phyloP scores from a whole-genome alignment of 1,139 yeast species.

The Yamadazyma membranifaciens region DNA sequence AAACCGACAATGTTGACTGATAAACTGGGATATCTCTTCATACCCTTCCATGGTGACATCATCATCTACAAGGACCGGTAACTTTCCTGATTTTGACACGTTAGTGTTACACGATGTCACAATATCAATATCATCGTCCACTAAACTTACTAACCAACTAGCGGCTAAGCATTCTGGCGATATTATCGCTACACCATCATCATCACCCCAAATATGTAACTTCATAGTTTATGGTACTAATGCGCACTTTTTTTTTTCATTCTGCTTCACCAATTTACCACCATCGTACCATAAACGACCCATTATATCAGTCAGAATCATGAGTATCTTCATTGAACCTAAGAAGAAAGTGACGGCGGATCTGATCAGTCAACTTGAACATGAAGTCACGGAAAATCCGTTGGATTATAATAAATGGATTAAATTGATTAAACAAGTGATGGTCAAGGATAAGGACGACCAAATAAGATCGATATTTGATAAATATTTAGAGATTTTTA shows the following conservation, averaged over 20 bases:
- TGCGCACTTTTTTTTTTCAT: conserved; percentile 2
- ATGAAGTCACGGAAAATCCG: conserved; percentile 55
- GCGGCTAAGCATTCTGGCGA: conserved; percentile 42
- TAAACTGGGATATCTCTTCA: conserved; percentile 38
- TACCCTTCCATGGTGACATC: conserved; percentile 42
- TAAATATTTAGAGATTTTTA: conserved; percentile 62
- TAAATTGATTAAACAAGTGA: conserved; percentile 52
- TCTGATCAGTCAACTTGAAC: conserved; percentile 58
- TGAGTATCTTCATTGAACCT: conserved; percentile 15
- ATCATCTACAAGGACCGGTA: conserved; percentile 52
- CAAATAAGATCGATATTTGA: conserved; percentile 62
- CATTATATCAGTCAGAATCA: not conserved
- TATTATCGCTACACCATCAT: conserved; percentile 29
- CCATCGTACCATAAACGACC: no score
- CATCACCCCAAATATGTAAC: conserved; percentile 61
- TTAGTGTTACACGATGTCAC: conserved; percentile 61
- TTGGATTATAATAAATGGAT: conserved; percentile 59
- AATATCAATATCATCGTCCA: conserved; percentile 22
- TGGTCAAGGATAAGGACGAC: conserved; percentile 60
- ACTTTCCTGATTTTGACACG: conserved; percentile 46
- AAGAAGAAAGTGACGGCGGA: conserved; percentile 42
- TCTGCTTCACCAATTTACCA: no score
- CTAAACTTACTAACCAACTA: conserved; percentile 29
- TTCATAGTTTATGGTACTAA: conserved; percentile 19
- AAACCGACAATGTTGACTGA: not conserved